Conservation (phyloP, 495 filamentous ascomycete genomes). For the Penicillium dipodomyicola region DNA sequence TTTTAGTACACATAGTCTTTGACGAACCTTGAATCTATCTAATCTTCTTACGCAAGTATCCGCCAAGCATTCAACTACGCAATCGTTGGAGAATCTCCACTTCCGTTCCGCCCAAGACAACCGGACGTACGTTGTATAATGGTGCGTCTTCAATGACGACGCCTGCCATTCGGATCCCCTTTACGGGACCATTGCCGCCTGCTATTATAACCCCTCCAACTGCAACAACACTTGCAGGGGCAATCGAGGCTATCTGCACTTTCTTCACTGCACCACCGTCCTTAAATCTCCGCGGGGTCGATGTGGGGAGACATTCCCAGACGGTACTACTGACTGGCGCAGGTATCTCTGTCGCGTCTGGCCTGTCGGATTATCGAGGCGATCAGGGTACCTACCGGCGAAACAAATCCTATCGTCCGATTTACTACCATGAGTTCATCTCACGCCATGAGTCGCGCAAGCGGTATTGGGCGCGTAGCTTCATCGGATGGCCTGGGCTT, state of each 20-base stretch:
- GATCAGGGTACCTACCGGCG: slow-evolving; percentile 85
- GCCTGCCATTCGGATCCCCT: slow-evolving; percentile 83
- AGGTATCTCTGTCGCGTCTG: slow-evolving; percentile 89
- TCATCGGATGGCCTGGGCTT: slow-evolving; percentile 84
- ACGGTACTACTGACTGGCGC: slow-evolving; percentile 88
- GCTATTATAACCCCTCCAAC: slow-evolving; percentile 69
- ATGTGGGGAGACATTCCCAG: slow-evolving; percentile 46
- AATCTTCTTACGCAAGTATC: neutral
- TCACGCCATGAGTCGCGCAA: slow-evolving; percentile 82
- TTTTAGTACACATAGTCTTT: neutral
- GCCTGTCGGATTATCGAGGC: slow-evolving; percentile 90
- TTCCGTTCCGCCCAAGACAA: slow-evolving; percentile 7
- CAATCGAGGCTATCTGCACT: slow-evolving; percentile 67
- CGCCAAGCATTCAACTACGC: slow-evolving; percentile 10
- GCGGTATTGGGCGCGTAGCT: slow-evolving; percentile 94
- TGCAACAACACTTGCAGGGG: slow-evolving; percentile 66
- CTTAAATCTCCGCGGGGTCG: slow-evolving; percentile 44
- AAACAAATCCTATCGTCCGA: slow-evolving; percentile 84
- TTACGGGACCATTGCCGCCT: slow-evolving; percentile 77
- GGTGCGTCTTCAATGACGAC: slow-evolving; percentile 55
- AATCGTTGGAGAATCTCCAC: slow-evolving; percentile 9
- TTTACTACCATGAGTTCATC: slow-evolving; percentile 89
- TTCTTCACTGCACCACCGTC: slow-evolving; percentile 67
- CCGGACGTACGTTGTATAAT: slow-evolving; percentile 4
- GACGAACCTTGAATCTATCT: neutral